Base-by-base conservation (phyloP, 1,284 basidiomycete genomes). In the Ganoderma lingzhi region DNA sequence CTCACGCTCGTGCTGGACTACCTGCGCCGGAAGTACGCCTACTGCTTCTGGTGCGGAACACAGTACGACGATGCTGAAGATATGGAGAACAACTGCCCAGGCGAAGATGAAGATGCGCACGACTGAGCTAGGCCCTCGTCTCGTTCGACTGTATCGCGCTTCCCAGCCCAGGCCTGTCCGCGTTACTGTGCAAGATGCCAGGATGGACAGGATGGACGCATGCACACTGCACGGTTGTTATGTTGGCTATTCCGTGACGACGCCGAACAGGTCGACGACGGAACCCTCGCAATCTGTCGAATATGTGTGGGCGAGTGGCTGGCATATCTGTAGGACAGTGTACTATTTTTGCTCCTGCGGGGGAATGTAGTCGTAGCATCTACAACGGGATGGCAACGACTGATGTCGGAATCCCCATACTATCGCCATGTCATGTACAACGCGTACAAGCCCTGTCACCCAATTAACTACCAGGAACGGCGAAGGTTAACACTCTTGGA, bases 11-110 rank as follows among this genome's bases (percentile, higher is more conserved):
- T 95, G 17, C 82, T 95, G 39, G 81, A 86, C 9, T 95, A 96
- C 79, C 84, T 96, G 51, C 90, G 95, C 42, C 83, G 86, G 56
- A 86, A 84, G 71, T 88, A 93, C 77, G 79, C 83, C 19, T 96
- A 96, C 78, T 96, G 95, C 78, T 94, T 95, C 79, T 96, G 93
- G 93, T 96, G 95, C 78, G 94, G 95, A 10, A 87, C 90, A 6
- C 86, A 89, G 74, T 96, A 95, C 78, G 84, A 87, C 23, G 83
- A 85, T 71, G 78, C 80, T 14, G 85, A 87, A 35, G 92, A 94
- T 66, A 82, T 96, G 82, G 82, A 82, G 65, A 79, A 77, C 53
- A 84, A 90, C 66, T 96, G 94, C 79, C 94, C 94, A 3, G 94
- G 95, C 2, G 78, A 83, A 45, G 86, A 88, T 48, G 95, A 96